These are phyloP conservation scores for Colletotrichum ledebouriae DNA, from an alignment of 2,329 filamentous ascomycete species.

Conservation along the genomic window DNA sequence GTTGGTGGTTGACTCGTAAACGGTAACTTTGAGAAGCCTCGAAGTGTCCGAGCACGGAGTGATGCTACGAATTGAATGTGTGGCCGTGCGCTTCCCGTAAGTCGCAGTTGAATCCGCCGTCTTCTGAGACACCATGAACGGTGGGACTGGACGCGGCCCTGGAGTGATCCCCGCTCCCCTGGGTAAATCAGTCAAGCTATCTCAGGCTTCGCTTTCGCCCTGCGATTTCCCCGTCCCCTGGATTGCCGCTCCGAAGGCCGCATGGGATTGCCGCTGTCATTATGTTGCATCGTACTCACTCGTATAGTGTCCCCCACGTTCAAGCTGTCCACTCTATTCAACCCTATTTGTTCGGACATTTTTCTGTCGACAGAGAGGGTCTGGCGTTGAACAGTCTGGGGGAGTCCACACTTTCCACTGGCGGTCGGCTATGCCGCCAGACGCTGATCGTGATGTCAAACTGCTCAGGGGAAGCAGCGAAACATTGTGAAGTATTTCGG, in stretches of 20 bases:
- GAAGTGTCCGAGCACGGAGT: slow-evolving; percentile 25
- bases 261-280: neutral
- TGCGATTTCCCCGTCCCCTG: neutral
- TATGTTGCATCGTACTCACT: neutral
- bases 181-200: neutral
- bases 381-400: slow-evolving; percentile 1
- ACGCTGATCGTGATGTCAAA: neutral
- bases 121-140: slow-evolving; percentile 11
- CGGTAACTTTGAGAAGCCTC: slow-evolving; percentile 2
- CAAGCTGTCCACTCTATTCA: too few species aligned
- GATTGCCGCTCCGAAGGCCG: neutral
- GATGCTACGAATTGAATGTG: slow-evolving; percentile 4
- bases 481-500: neutral
- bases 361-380: neutral
- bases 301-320: too few species aligned
- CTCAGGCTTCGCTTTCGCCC: neutral
- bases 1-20: slow-evolving; percentile 9
- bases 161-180: too few species aligned
- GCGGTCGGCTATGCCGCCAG: neutral
- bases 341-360: too few species aligned
- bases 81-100: slow-evolving; percentile 17
- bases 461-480: too few species aligned
- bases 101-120: slow-evolving; percentile 3
- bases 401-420: neutral
- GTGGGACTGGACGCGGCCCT: neutral